Percentiles rank a stretch among this genome's conserved stretches.
Conservation (phyloP, 2,329 filamentous ascomycete species). For the Aspergillus tanneri region DNA sequence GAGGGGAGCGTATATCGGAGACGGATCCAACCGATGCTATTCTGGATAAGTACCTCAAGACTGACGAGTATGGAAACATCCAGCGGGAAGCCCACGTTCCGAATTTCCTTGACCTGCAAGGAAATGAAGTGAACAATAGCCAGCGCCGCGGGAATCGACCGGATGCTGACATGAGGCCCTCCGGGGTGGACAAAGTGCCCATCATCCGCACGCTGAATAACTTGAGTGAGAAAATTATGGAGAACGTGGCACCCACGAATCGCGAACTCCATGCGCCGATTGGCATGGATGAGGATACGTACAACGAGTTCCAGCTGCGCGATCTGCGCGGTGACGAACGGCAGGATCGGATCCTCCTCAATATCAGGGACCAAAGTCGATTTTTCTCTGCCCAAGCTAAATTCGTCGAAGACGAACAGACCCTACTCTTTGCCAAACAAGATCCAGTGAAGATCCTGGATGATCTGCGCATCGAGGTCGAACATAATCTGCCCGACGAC, state of each 20-base stretch:
- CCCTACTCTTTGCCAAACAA: constrained; percentile 65
- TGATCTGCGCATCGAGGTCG: constrained; percentile 62
- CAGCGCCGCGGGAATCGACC: constrained; percentile 82
- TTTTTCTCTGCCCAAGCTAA: constrained; percentile 68
- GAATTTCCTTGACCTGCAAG: constrained; percentile 86
- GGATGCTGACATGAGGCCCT: constrained; percentile 84
- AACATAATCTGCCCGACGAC: constrained; percentile 47
- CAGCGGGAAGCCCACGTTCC: constrained; percentile 66
- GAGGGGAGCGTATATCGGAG: constrained; percentile 81
- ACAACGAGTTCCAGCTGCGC: constrained; percentile 70
- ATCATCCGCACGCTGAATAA: constrained; percentile 88
- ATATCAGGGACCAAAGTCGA: constrained; percentile 80
- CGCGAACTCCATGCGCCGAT: constrained; percentile 63
- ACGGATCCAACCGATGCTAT: constrained; percentile 73
- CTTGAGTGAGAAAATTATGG: constrained; percentile 90
- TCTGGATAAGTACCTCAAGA: constrained; percentile 81
- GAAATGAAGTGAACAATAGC: constrained; percentile 92
- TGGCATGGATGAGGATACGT: constrained; percentile 70
- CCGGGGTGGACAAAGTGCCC: constrained; percentile 71
- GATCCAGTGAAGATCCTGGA: constrained; percentile 67
- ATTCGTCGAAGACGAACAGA: constrained; percentile 44
- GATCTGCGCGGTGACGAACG: constrained; percentile 75
- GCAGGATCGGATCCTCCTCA: constrained; percentile 77
- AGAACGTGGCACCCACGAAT: constrained; percentile 78
- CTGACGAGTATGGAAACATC: constrained; percentile 59